These are phyloP conservation scores for Wickerhamiella domercqiae DNA, from an alignment of 805 yeast genomes.

Conservation along the genomic window DNA sequence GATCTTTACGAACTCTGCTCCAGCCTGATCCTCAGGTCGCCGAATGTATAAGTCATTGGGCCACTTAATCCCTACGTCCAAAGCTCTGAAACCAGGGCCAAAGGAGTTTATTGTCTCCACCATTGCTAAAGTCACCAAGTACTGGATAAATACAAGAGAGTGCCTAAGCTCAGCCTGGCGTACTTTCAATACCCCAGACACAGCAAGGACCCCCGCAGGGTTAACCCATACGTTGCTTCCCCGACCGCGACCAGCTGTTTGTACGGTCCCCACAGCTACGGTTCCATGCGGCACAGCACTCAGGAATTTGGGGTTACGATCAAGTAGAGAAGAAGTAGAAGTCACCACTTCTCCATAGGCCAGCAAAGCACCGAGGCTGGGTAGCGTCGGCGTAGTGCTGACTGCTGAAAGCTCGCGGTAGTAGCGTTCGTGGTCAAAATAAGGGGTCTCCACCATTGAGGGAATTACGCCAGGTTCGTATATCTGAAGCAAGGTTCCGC, in stretches of 20 bases:
- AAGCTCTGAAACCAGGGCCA: constrained; percentile 48
- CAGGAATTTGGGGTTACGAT: constrained; percentile 49
- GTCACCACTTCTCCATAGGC: constrained; percentile 81
- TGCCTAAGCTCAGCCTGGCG: constrained; percentile 34
- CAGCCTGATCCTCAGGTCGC: constrained; percentile 19
- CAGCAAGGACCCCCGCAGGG: constrained; percentile 82
- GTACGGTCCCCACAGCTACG: constrained; percentile 61
- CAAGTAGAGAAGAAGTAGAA: constrained; percentile 69
- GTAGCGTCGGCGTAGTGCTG: constrained; percentile 18
- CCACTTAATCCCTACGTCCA: constrained; percentile 85
- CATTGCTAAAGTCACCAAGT: constrained; percentile 66
- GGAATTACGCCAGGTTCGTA: constrained; percentile 33
- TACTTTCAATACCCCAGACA: constrained; percentile 52
- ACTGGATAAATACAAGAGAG: constrained; percentile 73
- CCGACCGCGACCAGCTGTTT: constrained; percentile 83
- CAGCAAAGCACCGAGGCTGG: constrained; percentile 41
- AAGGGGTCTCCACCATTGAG: constrained; percentile 43
- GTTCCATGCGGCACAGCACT: constrained; percentile 50
- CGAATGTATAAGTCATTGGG: constrained; percentile 82
- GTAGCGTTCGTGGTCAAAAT: constrained; percentile 49
- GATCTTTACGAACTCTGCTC: constrained; percentile 42
- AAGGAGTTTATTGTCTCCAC: constrained; percentile 60
- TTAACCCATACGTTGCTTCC: constrained; percentile 93
- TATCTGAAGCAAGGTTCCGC: constrained; percentile 39
- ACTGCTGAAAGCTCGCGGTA: constrained; percentile 28